phyloP scores from a whole-genome alignment of 176 grass and related monocot species.

The Raddia distichophylla region DNA sequence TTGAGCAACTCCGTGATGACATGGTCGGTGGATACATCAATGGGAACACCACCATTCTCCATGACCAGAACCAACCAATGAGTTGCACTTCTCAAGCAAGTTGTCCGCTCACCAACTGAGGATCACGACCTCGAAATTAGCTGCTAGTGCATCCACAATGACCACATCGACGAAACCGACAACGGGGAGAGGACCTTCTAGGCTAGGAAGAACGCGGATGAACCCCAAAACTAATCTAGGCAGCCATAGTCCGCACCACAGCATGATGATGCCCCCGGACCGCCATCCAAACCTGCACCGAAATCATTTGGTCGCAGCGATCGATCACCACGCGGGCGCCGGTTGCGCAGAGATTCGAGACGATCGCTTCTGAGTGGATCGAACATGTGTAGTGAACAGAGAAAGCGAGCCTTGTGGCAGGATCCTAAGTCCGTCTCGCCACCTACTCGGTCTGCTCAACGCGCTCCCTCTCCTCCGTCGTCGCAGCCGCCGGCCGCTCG shows the following conservation, averaged over 20 bases:
- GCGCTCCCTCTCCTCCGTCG: no score
- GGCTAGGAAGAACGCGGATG: neutral
- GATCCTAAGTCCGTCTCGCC: neutral
- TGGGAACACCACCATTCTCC: neutral
- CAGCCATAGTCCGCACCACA: neutral
- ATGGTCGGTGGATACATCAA: conserved; percentile 51
- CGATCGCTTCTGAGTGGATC: conserved; percentile 4
- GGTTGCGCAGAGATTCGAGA: no score
- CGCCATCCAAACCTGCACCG: neutral
- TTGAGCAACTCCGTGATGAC: conserved; percentile 74
- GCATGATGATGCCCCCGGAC: neutral
- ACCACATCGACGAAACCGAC: neutral
- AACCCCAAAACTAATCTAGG: neutral
- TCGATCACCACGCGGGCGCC: neutral
- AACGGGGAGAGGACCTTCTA: neutral
- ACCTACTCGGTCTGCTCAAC: no score
- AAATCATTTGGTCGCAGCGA: neutral
- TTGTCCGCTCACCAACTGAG: neutral
- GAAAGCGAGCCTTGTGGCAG: neutral
- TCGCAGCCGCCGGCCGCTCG: no score
- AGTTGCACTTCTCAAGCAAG: neutral
- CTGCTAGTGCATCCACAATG: neutral
- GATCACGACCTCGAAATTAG: neutral
- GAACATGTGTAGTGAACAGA: neutral
- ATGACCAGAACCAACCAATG: neutral